A percentile compares a stretch with the other conserved stretches of the same genome.
Conservation (phyloP, 208 protist species). For the Leishmania mexicana region DNA sequence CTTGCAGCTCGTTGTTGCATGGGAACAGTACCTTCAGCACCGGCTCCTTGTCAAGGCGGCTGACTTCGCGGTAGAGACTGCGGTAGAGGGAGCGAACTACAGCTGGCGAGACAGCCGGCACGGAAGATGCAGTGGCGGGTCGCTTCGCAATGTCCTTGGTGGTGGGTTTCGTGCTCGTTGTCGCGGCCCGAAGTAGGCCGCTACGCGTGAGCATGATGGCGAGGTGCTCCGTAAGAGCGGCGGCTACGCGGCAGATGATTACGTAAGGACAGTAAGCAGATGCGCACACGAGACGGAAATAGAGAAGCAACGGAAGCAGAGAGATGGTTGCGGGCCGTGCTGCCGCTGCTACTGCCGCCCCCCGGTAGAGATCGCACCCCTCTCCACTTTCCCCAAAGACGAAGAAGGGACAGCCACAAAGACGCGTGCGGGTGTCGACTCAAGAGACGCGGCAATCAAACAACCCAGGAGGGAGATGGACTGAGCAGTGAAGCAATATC, state of each 20-base stretch:
- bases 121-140: slow-evolving; percentile 14
- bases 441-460: background rate
- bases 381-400: background rate
- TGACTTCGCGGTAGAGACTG: slow-evolving; percentile 63
- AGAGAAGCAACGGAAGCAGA: background rate
- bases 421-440: background rate
- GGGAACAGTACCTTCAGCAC: slow-evolving; percentile 79
- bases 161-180: slow-evolving; percentile 1
- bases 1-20: slow-evolving; percentile 64
- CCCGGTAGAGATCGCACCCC: background rate
- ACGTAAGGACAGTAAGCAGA: slow-evolving; percentile 1
- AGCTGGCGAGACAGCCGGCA: slow-evolving; percentile 56
- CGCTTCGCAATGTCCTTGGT: slow-evolving; percentile 35
- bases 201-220: slow-evolving; percentile 22
- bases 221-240: background rate
- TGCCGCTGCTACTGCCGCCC: background rate
- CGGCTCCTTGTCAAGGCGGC: slow-evolving; percentile 58
- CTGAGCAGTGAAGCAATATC: background rate
- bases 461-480: background rate
- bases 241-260: background rate
- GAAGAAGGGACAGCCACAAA: background rate
- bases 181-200: slow-evolving; percentile 12
- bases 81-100: slow-evolving; percentile 78
- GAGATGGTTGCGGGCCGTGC: background rate
- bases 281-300: background rate